Conservation (phyloP, 495 filamentous ascomycete genomes). For the Tuber calosporum region DNA sequence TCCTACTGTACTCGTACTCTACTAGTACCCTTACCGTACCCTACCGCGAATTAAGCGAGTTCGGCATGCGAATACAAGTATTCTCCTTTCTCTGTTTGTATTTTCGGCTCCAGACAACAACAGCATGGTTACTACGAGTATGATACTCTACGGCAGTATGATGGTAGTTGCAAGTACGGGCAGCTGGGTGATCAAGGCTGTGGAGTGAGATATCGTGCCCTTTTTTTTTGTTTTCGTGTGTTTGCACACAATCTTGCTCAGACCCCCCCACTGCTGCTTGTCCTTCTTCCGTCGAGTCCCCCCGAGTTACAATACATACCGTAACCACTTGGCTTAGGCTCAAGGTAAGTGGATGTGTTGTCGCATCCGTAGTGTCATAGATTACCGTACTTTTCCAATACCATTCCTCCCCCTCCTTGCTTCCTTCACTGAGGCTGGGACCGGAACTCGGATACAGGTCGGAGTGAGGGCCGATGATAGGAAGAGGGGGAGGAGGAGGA, state of each 20-base stretch:
- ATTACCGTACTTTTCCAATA: too few species aligned
- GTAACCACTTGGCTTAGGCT: background rate
- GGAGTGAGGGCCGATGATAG: background rate
- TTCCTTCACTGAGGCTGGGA: background rate
- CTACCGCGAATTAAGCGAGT: background rate
- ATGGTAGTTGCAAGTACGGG: background rate
- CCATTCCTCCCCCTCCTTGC: background rate
- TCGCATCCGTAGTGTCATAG: background rate
- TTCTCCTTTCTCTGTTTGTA: background rate
- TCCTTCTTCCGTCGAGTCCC: background rate
- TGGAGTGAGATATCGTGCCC: background rate
- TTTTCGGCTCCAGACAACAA: background rate
- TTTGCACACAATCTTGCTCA: background rate
- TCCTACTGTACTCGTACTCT: too few species aligned
- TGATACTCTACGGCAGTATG: too few species aligned
- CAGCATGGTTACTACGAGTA: background rate
- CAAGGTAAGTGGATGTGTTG: background rate
- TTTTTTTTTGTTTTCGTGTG: background rate
- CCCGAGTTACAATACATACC: too few species aligned
- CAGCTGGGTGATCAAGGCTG: background rate
- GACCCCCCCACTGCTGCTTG: background rate
- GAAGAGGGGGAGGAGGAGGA: background rate
- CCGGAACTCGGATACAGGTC: background rate
- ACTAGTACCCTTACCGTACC: background rate
- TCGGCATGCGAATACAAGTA: constrained; percentile 3